A percentile compares a stretch with the other conserved stretches of the same genome.
These are phyloP conservation scores for Fonsecaea monophora DNA, from an alignment of 2,329 filamentous ascomycete species.

Conservation along the genomic window DNA sequence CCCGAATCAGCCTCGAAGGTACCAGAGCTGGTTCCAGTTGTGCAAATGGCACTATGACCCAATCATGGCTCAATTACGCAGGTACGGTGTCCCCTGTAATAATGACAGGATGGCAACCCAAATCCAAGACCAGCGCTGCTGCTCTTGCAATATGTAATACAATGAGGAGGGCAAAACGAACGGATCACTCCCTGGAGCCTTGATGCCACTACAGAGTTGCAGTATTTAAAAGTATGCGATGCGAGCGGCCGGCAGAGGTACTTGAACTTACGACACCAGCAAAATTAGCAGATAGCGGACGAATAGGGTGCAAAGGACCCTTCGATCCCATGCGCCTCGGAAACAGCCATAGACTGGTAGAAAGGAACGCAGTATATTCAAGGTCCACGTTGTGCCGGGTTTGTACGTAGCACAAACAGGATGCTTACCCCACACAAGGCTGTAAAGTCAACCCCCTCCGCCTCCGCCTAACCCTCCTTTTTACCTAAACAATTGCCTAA, in stretches of 20 bases:
- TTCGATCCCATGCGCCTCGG: too few species aligned
- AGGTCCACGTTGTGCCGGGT: too few species aligned
- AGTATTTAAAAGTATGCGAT: too few species aligned
- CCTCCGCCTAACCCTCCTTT: neutral
- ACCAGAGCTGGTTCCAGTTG: neutral
- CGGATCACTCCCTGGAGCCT: too few species aligned
- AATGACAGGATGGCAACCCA: neutral
- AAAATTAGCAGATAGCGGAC: too few species aligned
- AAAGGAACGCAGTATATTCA: too few species aligned
- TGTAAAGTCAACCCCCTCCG: neutral
- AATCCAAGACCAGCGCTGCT: neutral
- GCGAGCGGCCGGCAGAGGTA: too few species aligned
- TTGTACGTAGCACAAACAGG: neutral
- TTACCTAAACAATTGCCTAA: conserved; percentile 5
- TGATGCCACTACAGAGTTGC: too few species aligned
- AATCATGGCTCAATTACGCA: neutral
- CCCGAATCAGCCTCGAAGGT: neutral
- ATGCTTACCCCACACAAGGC: neutral
- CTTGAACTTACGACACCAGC: too few species aligned
- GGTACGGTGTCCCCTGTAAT: neutral
- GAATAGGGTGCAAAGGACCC: too few species aligned
- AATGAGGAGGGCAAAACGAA: neutral
- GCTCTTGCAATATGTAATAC: neutral
- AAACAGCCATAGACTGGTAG: too few species aligned
- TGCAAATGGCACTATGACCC: neutral